Evolutionary conservation across 139 green algal species (phyloP).

Genomic region (Chlamydomonas incerta): DNA sequence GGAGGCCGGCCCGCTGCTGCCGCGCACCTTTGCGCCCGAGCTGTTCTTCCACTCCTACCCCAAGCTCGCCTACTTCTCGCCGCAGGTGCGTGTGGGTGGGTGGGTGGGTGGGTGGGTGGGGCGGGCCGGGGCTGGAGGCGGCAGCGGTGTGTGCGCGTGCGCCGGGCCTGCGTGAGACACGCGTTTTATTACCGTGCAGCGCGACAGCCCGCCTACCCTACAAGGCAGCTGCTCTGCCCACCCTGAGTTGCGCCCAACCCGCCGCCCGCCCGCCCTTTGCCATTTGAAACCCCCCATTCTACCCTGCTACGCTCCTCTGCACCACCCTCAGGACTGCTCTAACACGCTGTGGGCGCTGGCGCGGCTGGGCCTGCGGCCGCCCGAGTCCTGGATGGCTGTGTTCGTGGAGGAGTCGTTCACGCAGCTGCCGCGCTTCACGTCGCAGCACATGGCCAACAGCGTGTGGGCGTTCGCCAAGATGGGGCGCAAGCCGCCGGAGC

Average conservation of each 20-base stretch:
- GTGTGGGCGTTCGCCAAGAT: constrained; percentile 49
- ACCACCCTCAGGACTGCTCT: constrained; percentile 43
- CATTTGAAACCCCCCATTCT: no score
- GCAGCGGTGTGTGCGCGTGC: not conserved
- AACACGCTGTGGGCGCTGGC: constrained; percentile 54
- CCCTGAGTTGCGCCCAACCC: no score
- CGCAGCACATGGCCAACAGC: constrained; percentile 46
- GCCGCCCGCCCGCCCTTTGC: no score
- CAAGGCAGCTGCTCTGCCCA: no score
- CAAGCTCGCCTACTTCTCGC: constrained; percentile 37
- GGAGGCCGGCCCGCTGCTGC: not conserved
- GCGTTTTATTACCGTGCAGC: no score
- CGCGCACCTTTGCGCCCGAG: not conserved
- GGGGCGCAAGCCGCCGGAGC: constrained; percentile 15
- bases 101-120: not conserved
- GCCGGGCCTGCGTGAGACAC: not conserved
- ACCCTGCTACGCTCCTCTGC: no score
- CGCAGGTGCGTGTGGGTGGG: constrained; percentile 40
- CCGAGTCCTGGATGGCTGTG: constrained; percentile 50
- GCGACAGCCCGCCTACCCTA: no score
- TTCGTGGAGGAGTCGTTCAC: constrained; percentile 46
- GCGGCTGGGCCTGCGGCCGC: constrained; percentile 38
- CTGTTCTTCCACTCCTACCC: constrained; percentile 41
- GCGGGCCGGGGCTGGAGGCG: not conserved
- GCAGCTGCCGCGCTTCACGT: constrained; percentile 42